These are phyloP conservation scores for Chrysanthemum makinoi DNA, from an alignment of 129 eudicot species.

Conservation along the genomic window DNA sequence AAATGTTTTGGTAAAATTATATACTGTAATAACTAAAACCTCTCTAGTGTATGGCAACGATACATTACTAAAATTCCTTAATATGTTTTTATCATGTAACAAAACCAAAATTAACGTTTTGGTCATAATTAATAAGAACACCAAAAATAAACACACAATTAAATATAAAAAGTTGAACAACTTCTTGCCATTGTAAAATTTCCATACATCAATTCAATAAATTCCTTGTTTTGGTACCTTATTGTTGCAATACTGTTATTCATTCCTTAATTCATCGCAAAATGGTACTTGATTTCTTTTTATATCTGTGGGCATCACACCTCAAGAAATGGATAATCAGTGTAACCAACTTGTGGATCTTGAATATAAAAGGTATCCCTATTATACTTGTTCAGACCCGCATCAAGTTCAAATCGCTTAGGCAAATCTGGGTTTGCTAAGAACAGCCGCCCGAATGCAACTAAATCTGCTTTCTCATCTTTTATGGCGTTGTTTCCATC, in stretches of 20 bases:
- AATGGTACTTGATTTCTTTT: not conserved
- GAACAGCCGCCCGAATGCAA: conserved; percentile 43
- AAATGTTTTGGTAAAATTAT: too few relatives aligned
- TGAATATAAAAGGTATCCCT: conserved; percentile 39
- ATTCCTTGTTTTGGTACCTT: not conserved
- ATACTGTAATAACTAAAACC: too few relatives aligned
- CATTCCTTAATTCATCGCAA: not conserved
- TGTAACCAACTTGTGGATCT: conserved; percentile 40
- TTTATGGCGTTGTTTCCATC: conserved; percentile 30
- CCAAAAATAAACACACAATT: too few relatives aligned
- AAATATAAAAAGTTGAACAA: too few relatives aligned
- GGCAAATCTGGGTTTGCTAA: conserved; percentile 51
- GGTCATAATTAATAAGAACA: too few relatives aligned
- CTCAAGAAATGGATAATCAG: conserved; percentile 48
- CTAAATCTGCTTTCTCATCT: conserved; percentile 26
- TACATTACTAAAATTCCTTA: too few relatives aligned
- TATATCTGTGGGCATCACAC: not conserved
- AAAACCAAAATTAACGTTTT: too few relatives aligned
- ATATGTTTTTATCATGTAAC: too few relatives aligned
- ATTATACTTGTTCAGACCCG: conserved; percentile 29
- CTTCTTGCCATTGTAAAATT: too few relatives aligned
- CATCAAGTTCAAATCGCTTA: conserved; percentile 41
- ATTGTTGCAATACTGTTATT: too few relatives aligned
- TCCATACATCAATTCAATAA: too few relatives aligned
- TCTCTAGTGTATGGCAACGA: too few relatives aligned